These are phyloP conservation scores for Yamadazyma membranifaciens DNA, from an alignment of 1,139 yeast genomes.

Conservation along the genomic window DNA sequence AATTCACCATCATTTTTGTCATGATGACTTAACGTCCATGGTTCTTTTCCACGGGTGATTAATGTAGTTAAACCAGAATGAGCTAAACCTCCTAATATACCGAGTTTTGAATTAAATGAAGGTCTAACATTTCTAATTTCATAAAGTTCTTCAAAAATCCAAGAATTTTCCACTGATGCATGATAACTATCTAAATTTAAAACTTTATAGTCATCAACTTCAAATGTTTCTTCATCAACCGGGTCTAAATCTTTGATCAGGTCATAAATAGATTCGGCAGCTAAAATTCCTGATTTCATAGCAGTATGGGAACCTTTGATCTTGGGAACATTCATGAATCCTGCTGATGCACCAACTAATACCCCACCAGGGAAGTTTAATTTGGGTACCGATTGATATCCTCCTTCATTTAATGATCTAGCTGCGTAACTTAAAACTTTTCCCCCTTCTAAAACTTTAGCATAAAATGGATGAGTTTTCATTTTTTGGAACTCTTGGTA, in stretches of 20 bases:
- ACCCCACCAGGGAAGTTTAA: conserved; percentile 94
- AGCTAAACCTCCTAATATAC: conserved; percentile 73
- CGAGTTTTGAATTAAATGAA: conserved; percentile 71
- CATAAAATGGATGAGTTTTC: conserved; percentile 88
- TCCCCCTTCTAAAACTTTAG: conserved; percentile 78
- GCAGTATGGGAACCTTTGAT: conserved; percentile 99
- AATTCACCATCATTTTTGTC: conserved; percentile 63
- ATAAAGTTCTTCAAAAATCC: conserved; percentile 81
- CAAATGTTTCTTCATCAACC: conserved; percentile 50
- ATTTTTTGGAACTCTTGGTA: conserved; percentile 92
- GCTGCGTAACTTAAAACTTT: conserved; percentile 94
- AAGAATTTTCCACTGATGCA: conserved; percentile 63
- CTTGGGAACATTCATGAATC: conserved; percentile 94
- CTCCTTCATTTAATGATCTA: conserved; percentile 95
- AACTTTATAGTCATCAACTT: conserved; percentile 29
- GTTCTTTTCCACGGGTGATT: conserved; percentile 72
- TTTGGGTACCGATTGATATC: conserved; percentile 86
- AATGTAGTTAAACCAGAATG: conserved; percentile 86
- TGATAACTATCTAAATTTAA: conserved; percentile 61
- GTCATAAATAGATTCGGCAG: conserved; percentile 82
- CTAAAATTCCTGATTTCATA: conserved; percentile 89
- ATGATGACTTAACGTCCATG: conserved; percentile 81
- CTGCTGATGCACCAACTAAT: conserved; percentile 92
- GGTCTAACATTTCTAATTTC: conserved; percentile 90
- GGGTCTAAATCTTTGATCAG: conserved; percentile 47